phyloP scores from a whole-genome alignment of 257 asterid genomes.

The Primulina tabacum region DNA sequence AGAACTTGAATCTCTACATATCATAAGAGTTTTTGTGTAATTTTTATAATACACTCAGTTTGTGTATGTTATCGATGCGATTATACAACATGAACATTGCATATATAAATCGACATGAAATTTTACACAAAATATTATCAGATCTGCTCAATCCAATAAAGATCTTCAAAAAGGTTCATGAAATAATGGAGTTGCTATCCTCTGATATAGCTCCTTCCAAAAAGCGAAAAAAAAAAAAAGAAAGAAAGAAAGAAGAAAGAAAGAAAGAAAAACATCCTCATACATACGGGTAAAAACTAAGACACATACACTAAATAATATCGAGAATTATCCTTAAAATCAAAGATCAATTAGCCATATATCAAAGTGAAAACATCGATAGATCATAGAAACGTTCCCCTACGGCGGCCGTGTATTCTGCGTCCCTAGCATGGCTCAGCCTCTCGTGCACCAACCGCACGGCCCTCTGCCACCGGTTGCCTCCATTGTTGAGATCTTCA shows the following conservation, averaged over 20 bases:
- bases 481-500: slow-evolving; percentile 10
- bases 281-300: too few species aligned
- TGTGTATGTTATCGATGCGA: too few species aligned
- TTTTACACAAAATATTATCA: background rate
- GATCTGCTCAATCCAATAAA: background rate
- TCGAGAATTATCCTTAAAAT: background rate
- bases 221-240: too few species aligned
- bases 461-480: slow-evolving; percentile 57
- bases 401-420: slow-evolving; percentile 27
- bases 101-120: too few species aligned
- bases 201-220: background rate
- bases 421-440: slow-evolving; percentile 34
- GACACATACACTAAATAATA: too few species aligned
- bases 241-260: too few species aligned
- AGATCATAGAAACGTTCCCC: slow-evolving; percentile 54
- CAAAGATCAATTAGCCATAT: background rate
- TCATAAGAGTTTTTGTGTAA: too few species aligned
- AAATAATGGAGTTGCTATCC: background rate
- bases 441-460: slow-evolving; percentile 47
- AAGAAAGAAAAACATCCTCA: background rate
- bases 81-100: too few species aligned
- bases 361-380: slow-evolving; percentile 51
- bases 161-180: background rate
- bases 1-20: too few species aligned
- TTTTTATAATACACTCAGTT: too few species aligned